Evolutionary conservation across 176 grass and related monocot genomes (phyloP), one percentile per base, ranked within the genome.

Genomic region (Musa schizocarpa): DNA sequence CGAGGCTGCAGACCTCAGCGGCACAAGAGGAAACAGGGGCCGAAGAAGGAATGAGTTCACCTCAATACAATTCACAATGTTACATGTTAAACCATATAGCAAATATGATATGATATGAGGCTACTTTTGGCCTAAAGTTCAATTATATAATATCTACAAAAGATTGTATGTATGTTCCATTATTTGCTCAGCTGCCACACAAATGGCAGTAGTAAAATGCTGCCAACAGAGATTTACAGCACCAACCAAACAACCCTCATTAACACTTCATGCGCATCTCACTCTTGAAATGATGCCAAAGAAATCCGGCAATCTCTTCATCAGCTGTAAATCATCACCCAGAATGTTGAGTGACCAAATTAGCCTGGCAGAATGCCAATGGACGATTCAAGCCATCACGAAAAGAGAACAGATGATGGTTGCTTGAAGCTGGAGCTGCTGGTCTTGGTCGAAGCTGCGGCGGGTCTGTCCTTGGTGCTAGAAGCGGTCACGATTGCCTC

Each of bases 391-490:
- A 43, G 65, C 65, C 1, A 50, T 99, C 85, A 95, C 23, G 91
- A 79, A 76, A 88, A 95, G 62, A 88, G 64, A 85, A 80, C 81
- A 19, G 91, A 79, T 22, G 88, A 81, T 50, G 82, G 86, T 73
- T 99, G 91, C 81, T 89, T 89, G 66, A 86, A 89, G 86, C 86
- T 71, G 12, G 76, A 26, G 55, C 54, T 57, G 4, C 52, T 66
- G 43, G 73, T 54, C 82, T 84, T 94, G 51, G 74, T 78, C 1
- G 88, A 85, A 9, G 77, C 76, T n/a, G 83, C 51, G 61, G 61
- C 9, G 76, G 80, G 24, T 79, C 82, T 91, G 67, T 94, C 91
- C 86, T 92, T 92, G 0, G 79, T 70, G 63, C 67, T 78, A 9
- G 65, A n/a, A 80, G 58, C 73, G 26, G 80, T 68, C 69, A 72